Evolutionary conservation across 2,329 filamentous ascomycete genomes (phyloP), one percentile per base, ranked within the genome.

Genomic region (Dactylellina drechsleri): DNA sequence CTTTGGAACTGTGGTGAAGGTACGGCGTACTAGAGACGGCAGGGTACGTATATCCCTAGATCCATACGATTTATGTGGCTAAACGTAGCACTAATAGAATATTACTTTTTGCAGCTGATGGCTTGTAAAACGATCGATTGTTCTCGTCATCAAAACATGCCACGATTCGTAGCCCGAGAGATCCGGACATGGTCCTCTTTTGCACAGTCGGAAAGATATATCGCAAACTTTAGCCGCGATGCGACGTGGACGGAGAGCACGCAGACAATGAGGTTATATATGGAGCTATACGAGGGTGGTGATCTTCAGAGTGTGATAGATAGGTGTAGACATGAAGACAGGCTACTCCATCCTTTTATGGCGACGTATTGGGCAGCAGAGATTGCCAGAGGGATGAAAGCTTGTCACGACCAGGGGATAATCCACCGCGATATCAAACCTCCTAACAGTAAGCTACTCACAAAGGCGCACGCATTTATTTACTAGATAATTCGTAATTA

Each of bases 391-490:
- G 67, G 67, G 12, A 15, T 73, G 8, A 73, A 66, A n/a, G 60
- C 67, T 40, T 73, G 60, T 50, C 67, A 73, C 36, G 60, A 73
- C 31, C 60, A 53, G 54, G 60, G 54, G 13, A 66, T 73, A 26
- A 59, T 60, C 43, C 67, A 73, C 54, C 18, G 67, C n/a, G 60
- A 66, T 56, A 41, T 73, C 16, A 73, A 73, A 15, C 67, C 60
- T 1, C 45, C 45, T 0, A 73, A 73, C 56, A 47, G 66, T 65
- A 12, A 52, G 58, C 64, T n/a, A n/a, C n/a, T n/a, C n/a, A n/a
- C 3, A 20, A 45, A 4, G 10, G 47, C 10, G 13, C 2, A 13
- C 7, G 56, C 8, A 4, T 5, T 4, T 5, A 26, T n/a, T 7
- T 28, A 15, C n/a, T n/a, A 54, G n/a, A n/a, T n/a, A n/a, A n/a